Base-by-base conservation (phyloP, 805 yeast genomes). In the Brettanomyces custersianus region DNA sequence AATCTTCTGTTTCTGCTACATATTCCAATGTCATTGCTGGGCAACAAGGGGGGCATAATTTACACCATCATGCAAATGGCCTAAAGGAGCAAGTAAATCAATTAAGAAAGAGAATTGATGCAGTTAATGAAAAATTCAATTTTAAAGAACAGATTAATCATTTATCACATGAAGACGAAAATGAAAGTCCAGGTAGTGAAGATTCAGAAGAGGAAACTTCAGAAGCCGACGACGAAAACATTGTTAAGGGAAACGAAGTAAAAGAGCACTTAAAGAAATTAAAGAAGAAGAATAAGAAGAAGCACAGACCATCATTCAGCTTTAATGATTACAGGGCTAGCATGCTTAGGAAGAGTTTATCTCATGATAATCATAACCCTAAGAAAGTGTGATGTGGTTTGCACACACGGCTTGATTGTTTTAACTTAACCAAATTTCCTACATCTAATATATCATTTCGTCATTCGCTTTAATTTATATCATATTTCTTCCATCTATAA, bases 251-350 rank as follows among this genome's bases (percentile, higher is more conserved):
- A 11, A 11, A 18, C 6, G 23, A 16, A 11, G 30, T 13, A 4
- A 23, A 25, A n/a, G 21, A 24, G 29, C 9, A n/a, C 4, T 13
- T 11, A 25, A 18, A 16, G 30, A 16, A 19, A 11, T 8, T 12
- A 11, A 15, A 5, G 15, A 4, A 17, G 20, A n/a, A 15, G 42
- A 19, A 39, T n/a, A n/a, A n/a, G n/a, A n/a, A n/a, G n/a, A n/a
- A n/a, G n/a, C n/a, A n/a, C n/a, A n/a, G 30, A 18, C 25, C 28
- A 3, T 49, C 55, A 2, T 50, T 51, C 43, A 47, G 40, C 25
- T 54, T 51, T 30, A 48, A 43, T 19, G 57, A 52, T 20, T 54
- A 51, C 40, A 47, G 41, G 32, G 37, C 22, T 15, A 36, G 41
- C n/a, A 46, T 54, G 55, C 26, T 46, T 17, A 42, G 48, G 22